phyloP scores from a whole-genome alignment of 306 rosid genomes.

The Malus fusca region DNA sequence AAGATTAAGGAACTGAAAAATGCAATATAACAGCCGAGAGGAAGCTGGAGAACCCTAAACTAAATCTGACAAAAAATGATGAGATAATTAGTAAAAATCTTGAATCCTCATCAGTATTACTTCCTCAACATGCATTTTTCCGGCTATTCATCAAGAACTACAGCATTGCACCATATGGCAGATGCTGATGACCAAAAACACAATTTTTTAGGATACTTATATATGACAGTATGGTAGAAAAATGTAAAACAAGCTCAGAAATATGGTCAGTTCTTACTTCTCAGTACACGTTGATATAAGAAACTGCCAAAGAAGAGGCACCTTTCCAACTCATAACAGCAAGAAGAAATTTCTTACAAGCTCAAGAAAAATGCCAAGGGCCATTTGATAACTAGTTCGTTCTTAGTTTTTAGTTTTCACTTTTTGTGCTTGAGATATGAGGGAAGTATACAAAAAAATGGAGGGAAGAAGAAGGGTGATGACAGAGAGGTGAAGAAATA shows the following conservation, averaged over 20 bases:
- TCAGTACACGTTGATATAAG: not conserved
- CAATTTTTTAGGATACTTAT: not conserved
- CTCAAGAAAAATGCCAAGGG: not conserved
- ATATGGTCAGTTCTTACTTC: not conserved
- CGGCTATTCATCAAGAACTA: not conserved
- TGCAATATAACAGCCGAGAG: conserved; percentile 3
- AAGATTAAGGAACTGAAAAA: conserved; percentile 35
- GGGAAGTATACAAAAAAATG: no score
- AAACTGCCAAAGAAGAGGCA: not conserved
- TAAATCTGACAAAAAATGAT: not conserved
- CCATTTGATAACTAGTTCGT: no score
- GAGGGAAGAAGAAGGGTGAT: no score
- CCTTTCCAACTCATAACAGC: not conserved
- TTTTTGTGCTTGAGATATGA: no score
- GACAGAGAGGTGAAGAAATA: no score
- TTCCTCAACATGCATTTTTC: not conserved
- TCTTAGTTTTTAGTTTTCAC: no score
- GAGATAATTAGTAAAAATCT: not conserved
- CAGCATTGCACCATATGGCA: not conserved
- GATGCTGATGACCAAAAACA: not conserved
- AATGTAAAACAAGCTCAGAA: not conserved
- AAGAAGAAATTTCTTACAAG: not conserved
- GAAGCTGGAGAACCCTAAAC: not conserved
- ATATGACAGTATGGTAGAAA: not conserved
- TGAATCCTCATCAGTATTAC: not conserved